phyloP scores from a whole-genome alignment of 345 rosid genomes.

The Ceriops zippeliana region DNA sequence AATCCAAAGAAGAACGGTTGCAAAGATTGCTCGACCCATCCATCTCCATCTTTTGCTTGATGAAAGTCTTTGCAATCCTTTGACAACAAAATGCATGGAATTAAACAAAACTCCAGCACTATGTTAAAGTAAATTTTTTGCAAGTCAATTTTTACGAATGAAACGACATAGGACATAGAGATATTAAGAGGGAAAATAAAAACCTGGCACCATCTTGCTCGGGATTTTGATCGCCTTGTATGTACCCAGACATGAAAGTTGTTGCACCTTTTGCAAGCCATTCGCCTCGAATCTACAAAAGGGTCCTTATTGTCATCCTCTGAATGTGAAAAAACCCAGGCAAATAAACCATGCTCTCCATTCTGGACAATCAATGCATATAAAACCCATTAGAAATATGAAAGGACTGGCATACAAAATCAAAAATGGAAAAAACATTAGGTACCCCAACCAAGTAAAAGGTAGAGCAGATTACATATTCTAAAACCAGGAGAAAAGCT shows the following conservation, averaged over 20 bases:
- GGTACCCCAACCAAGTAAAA: background rate
- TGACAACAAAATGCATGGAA: slow-evolving; percentile 19
- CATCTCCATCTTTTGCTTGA: slow-evolving; percentile 98
- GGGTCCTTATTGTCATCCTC: slow-evolving; percentile 60
- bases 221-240: slow-evolving; percentile 72
- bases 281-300: slow-evolving; percentile 71
- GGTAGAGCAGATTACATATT: background rate
- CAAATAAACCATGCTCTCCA: slow-evolving; percentile 55
- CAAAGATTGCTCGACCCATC: slow-evolving; percentile 94
- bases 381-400: slow-evolving; percentile 15
- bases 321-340: slow-evolving; percentile 55
- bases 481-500: background rate
- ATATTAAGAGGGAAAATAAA: slow-evolving; percentile 15
- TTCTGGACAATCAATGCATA: slow-evolving; percentile 35
- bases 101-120: slow-evolving; percentile 14
- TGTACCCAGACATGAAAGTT: slow-evolving; percentile 75
- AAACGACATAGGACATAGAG: background rate
- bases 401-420: slow-evolving; percentile 5
- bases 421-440: background rate
- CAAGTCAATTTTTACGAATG: too few species aligned
- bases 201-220: slow-evolving; percentile 99
- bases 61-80: slow-evolving; percentile 96
- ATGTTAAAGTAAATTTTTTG: background rate
- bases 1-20: slow-evolving; percentile 76
- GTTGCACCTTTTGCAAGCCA: slow-evolving; percentile 82